Conservation (phyloP, 805 yeast genomes). For the Wickerhamomyces sydowiorum region DNA sequence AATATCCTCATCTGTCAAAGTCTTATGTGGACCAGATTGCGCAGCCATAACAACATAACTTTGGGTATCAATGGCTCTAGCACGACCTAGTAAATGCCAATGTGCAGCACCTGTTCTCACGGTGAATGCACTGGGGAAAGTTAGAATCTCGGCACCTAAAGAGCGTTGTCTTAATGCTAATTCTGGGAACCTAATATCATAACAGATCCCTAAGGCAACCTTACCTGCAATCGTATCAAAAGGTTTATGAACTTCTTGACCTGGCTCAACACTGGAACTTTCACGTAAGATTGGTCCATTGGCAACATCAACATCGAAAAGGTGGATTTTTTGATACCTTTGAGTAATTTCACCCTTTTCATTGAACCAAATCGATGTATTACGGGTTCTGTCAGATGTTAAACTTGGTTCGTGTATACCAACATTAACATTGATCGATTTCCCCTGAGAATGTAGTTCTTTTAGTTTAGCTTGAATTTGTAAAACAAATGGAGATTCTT, state of each 20-base stretch:
- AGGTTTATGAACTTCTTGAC: constrained; percentile 46
- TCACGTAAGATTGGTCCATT: constrained; percentile 77
- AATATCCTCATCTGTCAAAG: constrained; percentile 32
- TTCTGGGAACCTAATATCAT: constrained; percentile 87
- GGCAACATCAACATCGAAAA: constrained; percentile 78
- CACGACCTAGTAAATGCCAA: constrained; percentile 74
- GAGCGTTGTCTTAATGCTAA: constrained; percentile 57
- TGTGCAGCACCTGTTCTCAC: constrained; percentile 88
- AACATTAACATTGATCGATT: constrained; percentile 58
- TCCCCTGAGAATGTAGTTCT: constrained; percentile 31
- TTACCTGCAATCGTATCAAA: constrained; percentile 55
- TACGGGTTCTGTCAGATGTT: constrained; percentile 46
- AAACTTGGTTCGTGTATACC: constrained; percentile 83
- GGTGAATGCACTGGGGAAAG: constrained; percentile 92
- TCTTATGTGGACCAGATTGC: constrained; percentile 61
- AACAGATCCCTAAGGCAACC: constrained; percentile 73
- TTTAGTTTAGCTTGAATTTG: constrained; percentile 40
- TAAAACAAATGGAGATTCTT: constrained; percentile 35
- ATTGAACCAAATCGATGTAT: constrained; percentile 69
- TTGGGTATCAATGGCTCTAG: constrained; percentile 88
- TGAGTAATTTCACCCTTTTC: constrained; percentile 58
- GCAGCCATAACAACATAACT: constrained; percentile 86
- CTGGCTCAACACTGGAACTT: constrained; percentile 78
- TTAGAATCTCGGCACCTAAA: constrained; percentile 68
- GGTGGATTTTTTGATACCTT: constrained; percentile 78